These are phyloP conservation scores for Ustilago curta DNA, from an alignment of 1,284 basidiomycete species.

Conservation along the genomic window DNA sequence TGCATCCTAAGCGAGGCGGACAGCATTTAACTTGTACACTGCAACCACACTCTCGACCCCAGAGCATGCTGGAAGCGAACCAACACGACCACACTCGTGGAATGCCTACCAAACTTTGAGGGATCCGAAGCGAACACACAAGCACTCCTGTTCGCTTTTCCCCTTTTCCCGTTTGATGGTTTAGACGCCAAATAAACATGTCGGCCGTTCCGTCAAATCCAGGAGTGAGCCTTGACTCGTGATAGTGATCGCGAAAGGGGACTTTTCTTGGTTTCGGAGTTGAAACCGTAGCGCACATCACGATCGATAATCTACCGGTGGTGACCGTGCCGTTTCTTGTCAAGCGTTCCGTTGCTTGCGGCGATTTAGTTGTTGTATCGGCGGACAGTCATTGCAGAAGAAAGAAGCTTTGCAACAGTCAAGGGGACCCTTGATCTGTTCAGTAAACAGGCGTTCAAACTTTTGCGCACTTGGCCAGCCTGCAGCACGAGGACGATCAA, in stretches of 20 bases:
- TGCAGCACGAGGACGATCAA: conserved; percentile 9
- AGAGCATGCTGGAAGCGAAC: no score
- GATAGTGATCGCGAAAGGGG: neutral
- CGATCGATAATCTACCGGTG: neutral
- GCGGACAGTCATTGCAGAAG: no score
- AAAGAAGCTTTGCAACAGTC: neutral
- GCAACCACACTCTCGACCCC: neutral
- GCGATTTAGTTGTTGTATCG: no score
- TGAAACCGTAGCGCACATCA: neutral
- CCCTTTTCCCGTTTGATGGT: neutral
- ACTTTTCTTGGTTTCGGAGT: neutral
- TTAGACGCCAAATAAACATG: neutral
- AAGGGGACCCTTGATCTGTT: conserved; percentile 2
- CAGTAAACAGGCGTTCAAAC: neutral
- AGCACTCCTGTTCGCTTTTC: neutral
- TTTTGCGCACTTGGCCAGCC: neutral
- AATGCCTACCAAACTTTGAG: neutral
- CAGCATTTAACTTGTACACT: neutral
- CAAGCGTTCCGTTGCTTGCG: neutral
- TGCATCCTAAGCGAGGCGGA: conserved; percentile 1
- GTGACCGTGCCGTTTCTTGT: neutral
- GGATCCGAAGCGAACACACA: neutral
- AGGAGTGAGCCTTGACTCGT: conserved; percentile 1
- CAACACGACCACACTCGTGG: no score
- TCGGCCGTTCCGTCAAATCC: neutral